Conservation (phyloP, 768 basidiomycete species). For the Tylopilus plumbeoviolaceoides region DNA sequence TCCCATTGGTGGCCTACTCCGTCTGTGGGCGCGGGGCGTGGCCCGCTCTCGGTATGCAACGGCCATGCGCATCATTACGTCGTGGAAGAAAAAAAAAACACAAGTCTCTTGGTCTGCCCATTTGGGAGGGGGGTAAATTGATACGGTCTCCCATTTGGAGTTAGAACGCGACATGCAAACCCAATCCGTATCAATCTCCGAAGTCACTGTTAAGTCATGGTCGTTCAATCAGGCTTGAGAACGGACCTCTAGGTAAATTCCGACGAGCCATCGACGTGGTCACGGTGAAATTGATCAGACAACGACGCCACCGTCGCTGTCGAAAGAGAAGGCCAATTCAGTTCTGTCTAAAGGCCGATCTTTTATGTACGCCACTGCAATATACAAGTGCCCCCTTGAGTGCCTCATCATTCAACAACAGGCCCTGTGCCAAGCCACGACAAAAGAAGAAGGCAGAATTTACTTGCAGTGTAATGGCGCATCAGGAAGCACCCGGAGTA, state of each 20-base stretch:
- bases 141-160: slow-evolving; percentile 18
- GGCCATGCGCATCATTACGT: slow-evolving; percentile 21
- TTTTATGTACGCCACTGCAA: slow-evolving; percentile 18
- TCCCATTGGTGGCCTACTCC: slow-evolving; percentile 6
- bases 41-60: neutral
- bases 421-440: slow-evolving; percentile 16
- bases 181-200: slow-evolving; percentile 24
- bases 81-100: slow-evolving; percentile 10
- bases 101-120: neutral
- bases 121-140: slow-evolving; percentile 11
- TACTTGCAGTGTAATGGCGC: slow-evolving; percentile 10
- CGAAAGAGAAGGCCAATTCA: slow-evolving; percentile 6
- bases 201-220: neutral
- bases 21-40: neutral
- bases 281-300: slow-evolving; percentile 14
- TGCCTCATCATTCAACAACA: slow-evolving; percentile 5
- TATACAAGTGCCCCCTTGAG: slow-evolving; percentile 7
- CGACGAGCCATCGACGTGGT: slow-evolving; percentile 15
- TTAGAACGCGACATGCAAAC: slow-evolving; percentile 21
- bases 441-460: slow-evolving; percentile 6
- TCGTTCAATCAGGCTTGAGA: slow-evolving; percentile 17
- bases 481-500: slow-evolving; percentile 20
- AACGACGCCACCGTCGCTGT: slow-evolving; percentile 22
- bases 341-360: slow-evolving; percentile 12
- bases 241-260: slow-evolving; percentile 18